These are phyloP conservation scores for Alternaria arborescens DNA, from an alignment of 2,329 filamentous ascomycete species.

Conservation along the genomic window DNA sequence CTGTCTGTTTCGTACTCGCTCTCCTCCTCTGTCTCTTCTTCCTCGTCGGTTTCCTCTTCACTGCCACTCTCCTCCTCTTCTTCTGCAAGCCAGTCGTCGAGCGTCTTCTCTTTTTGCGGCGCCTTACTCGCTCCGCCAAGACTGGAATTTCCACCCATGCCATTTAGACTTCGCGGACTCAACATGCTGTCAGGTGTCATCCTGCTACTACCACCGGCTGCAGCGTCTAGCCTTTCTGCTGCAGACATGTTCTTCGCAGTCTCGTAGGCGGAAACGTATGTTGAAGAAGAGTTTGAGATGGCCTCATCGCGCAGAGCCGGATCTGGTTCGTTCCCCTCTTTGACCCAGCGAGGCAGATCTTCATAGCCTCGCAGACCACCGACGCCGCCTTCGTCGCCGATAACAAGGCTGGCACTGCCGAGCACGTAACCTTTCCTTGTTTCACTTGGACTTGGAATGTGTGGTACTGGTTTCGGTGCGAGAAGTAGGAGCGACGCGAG, in stretches of 20 bases:
- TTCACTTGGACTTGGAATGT: slow-evolving; percentile 88
- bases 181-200: slow-evolving; percentile 48
- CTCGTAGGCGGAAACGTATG: slow-evolving; percentile 44
- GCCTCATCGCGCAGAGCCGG: slow-evolving; percentile 70
- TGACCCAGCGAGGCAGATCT: slow-evolving; percentile 86
- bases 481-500: slow-evolving; percentile 89
- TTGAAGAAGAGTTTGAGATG: slow-evolving; percentile 34
- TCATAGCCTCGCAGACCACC: slow-evolving; percentile 78
- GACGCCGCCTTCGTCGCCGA: slow-evolving; percentile 77
- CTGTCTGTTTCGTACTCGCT: slow-evolving; percentile 70
- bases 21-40: slow-evolving; percentile 60
- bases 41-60: slow-evolving; percentile 58
- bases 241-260: slow-evolving; percentile 61
- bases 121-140: slow-evolving; percentile 22
- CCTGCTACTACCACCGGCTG: slow-evolving; percentile 52
- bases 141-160: slow-evolving; percentile 47
- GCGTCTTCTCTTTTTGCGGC: slow-evolving; percentile 71
- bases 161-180: slow-evolving; percentile 58
- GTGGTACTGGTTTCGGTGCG: slow-evolving; percentile 92
- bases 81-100: slow-evolving; percentile 90
- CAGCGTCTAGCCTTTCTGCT: slow-evolving; percentile 70
- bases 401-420: slow-evolving; percentile 84
- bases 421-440: slow-evolving; percentile 78
- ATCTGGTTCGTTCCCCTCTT: slow-evolving; percentile 80
- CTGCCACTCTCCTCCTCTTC: slow-evolving; percentile 63